A percentile compares a stretch with the other conserved stretches of the same genome.
These are phyloP conservation scores for Lasiosphaeris hirsuta DNA, from an alignment of 495 filamentous ascomycete species.

Conservation along the genomic window DNA sequence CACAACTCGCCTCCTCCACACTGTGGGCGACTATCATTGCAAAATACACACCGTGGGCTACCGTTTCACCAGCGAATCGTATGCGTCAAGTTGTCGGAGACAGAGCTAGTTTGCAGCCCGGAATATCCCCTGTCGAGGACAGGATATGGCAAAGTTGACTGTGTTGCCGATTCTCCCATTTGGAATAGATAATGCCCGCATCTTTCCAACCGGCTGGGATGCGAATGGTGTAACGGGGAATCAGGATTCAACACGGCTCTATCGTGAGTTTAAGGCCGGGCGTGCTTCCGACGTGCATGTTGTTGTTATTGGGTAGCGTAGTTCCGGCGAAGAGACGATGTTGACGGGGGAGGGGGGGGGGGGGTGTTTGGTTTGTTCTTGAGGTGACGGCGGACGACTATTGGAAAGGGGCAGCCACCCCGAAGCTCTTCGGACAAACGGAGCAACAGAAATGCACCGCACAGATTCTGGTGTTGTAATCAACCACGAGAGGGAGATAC, in stretches of 20 bases:
- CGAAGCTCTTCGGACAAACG: slow-evolving; percentile 5
- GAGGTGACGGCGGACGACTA: background rate
- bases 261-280: background rate
- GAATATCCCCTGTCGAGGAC: too few relatives aligned
- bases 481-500: slow-evolving; percentile 5
- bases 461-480: slow-evolving; percentile 20
- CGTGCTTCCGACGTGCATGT: background rate
- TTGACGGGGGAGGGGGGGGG: background rate
- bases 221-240: slow-evolving; percentile 3
- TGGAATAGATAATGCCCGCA: slow-evolving; percentile 1
- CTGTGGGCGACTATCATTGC: too few relatives aligned
- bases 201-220: slow-evolving; percentile 2
- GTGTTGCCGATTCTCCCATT: background rate
- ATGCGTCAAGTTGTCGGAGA: too few relatives aligned
- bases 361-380: too few relatives aligned
- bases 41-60: too few relatives aligned
- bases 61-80: too few relatives aligned
- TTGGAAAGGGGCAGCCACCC: slow-evolving; percentile 2
- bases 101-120: too few relatives aligned
- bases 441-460: background rate
- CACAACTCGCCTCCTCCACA: too few relatives aligned
- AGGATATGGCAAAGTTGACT: too few relatives aligned
- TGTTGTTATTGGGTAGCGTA: background rate
- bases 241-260: too few relatives aligned
- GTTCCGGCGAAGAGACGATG: background rate